These are phyloP conservation scores for Chenopodium quinoa DNA, from an alignment of 148 eudicot genomes.

Conservation along the genomic window DNA sequence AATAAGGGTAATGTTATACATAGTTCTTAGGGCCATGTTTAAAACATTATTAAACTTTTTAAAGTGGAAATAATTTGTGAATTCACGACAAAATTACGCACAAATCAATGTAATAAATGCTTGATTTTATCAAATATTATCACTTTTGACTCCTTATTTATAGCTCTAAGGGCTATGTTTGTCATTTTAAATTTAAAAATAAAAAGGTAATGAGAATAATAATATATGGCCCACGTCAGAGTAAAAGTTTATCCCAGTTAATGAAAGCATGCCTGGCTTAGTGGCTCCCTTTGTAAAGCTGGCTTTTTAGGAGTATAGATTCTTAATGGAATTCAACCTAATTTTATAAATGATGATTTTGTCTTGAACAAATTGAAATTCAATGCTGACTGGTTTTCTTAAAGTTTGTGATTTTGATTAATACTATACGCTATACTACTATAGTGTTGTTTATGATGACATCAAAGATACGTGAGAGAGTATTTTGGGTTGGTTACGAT, in stretches of 20 bases:
- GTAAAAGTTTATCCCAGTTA: conserved; percentile 23
- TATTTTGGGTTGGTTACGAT: no score
- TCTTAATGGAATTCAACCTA: conserved; percentile 21
- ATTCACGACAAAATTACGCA: no score
- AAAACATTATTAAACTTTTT: no score
- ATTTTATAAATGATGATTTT: conserved; percentile 10
- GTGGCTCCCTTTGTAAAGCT: conserved; percentile 18
- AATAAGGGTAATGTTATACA: no score
- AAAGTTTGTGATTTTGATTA: conserved; percentile 23
- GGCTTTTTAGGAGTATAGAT: conserved; percentile 23
- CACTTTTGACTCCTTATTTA: no score
- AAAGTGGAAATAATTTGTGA: no score
- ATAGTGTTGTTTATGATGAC: neutral
- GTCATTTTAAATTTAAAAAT: no score
- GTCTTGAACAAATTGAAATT: conserved; percentile 10
- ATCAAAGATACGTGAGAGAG: neutral
- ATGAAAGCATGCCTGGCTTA: conserved; percentile 35
- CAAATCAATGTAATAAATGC: no score
- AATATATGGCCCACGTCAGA: conserved; percentile 22
- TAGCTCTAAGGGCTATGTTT: no score
- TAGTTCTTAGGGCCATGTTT: no score
- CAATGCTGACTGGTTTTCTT: conserved; percentile 20
- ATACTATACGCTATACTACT: neutral
- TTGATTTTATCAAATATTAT: no score
- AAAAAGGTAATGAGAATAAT: neutral